These are phyloP conservation scores for Westerdykella sp. DNA, from an alignment of 2,329 filamentous ascomycete genomes.

Conservation along the genomic window DNA sequence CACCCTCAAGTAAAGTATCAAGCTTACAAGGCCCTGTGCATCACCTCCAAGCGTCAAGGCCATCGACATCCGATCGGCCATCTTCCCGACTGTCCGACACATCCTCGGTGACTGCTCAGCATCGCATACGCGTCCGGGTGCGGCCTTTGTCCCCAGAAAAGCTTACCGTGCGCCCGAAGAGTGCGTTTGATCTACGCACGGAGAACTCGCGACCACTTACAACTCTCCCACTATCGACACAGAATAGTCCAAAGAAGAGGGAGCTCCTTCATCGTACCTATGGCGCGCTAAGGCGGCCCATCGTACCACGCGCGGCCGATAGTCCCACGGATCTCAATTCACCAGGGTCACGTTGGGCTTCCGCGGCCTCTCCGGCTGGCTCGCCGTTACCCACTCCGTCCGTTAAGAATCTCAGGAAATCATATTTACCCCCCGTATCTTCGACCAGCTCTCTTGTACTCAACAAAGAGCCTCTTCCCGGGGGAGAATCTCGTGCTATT, in stretches of 20 bases:
- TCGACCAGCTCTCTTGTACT: slow-evolving; percentile 13
- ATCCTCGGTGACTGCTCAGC: too few relatives aligned
- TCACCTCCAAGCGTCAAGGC: too few relatives aligned
- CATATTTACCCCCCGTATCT: not conserved
- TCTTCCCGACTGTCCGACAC: too few relatives aligned
- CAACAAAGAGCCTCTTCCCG: slow-evolving; percentile 12
- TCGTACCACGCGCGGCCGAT: too few relatives aligned
- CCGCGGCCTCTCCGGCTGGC: not conserved
- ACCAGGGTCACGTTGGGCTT: not conserved
- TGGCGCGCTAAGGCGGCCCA: too few relatives aligned
- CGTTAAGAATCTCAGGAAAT: not conserved
- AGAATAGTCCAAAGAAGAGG: slow-evolving; percentile 1
- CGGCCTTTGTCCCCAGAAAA: slow-evolving; percentile 17
- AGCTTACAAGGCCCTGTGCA: too few relatives aligned
- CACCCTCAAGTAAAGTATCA: too few relatives aligned
- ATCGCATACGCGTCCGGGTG: slow-evolving; percentile 11
- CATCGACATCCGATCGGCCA: too few relatives aligned
- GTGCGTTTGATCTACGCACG: slow-evolving; percentile 28
- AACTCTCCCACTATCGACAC: not conserved
- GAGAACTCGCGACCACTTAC: not conserved
- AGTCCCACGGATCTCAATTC: not conserved
- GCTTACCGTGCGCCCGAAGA: slow-evolving; percentile 21
- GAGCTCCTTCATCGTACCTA: too few relatives aligned
- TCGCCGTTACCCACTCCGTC: too few relatives aligned
- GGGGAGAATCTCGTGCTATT: slow-evolving; percentile 8